Evolutionary conservation across 2,329 filamentous ascomycete species (phyloP), one percentile per base, ranked within the genome.

Genomic region (Talaromyces sp.): DNA sequence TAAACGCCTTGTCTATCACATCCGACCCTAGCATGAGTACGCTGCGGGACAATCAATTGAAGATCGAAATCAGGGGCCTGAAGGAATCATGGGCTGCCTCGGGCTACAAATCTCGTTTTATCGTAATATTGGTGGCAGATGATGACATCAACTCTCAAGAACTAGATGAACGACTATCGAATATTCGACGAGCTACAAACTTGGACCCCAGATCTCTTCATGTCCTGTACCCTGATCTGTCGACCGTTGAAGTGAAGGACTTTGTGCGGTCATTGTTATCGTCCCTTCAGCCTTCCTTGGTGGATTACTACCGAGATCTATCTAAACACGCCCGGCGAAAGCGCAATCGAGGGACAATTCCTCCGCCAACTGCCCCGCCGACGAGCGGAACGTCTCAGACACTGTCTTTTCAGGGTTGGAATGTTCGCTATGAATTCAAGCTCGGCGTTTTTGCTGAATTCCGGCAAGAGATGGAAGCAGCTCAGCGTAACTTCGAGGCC

Each of bases 381-480:
- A 94, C 91, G 0, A 87, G 84, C 23, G 91, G 91, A 31, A 96
- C 91, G 1, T 96, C 92, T 1, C 90, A 95, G 69, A 91, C 90
- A 0, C 77, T 97, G n/a, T 90, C 92, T 1, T 81, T 89, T 9
- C 87, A 92, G 50, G 93, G 91, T 3, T 99, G 94, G 95, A 92
- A 92, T 70, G 89, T 96, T 59, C 88, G 94, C 16, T 97, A 97
- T 75, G 94, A 99, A 70, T 92, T 96, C 79, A 99, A 99, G 73
- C 83, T 93, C 18, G 94, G 89, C 6, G 82, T 96, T 0, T 91
- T 98, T 71, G 91, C 93, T 31, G 94, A 98, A 71, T 97, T 96
- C 67, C 86, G 95, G 8, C 91, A 96, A 71, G 95, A 98, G 73
- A 91, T 94, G 83, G 94, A 97, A 71, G 87, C 87, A 27, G 92